Percentiles rank a stretch among this genome's conserved stretches.
Evolutionary conservation across 140 eudicot genomes (phyloP).

Genomic region (Stevia rebaudiana): DNA sequence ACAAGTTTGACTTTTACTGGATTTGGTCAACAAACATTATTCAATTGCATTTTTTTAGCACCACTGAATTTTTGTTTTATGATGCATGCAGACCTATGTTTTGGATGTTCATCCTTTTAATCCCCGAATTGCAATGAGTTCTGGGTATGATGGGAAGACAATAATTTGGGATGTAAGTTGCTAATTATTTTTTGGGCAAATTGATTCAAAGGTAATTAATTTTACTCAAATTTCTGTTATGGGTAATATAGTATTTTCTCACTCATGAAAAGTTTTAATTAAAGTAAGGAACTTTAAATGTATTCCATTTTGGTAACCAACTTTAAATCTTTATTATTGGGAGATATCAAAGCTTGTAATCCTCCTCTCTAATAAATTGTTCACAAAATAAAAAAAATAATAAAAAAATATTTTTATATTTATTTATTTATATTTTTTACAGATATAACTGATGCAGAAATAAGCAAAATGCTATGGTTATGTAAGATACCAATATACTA

Average conservation of each 20-base stretch:
- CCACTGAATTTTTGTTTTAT: background rate
- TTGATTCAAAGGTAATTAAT: background rate
- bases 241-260: constrained; percentile 4
- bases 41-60: constrained; percentile 5
- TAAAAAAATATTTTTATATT: too few relatives aligned
- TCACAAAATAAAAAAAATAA: background rate
- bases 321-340: too few relatives aligned
- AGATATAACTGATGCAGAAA: background rate
- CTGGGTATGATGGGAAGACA: constrained; percentile 97
- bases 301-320: background rate
- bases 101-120: constrained; percentile 97
- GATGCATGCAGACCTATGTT: constrained; percentile 71
- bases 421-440: too few relatives aligned
- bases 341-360: background rate
- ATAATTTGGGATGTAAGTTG: constrained; percentile 96
- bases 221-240: background rate
- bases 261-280: background rate
- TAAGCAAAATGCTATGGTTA: background rate
- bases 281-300: background rate
- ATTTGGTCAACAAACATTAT: background rate
- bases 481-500: too few relatives aligned
- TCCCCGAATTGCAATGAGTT: constrained; percentile 99
- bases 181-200: background rate
- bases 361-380: background rate
- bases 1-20: background rate